Base-by-base conservation (phyloP, 1,284 basidiomycete species). In the Cerioporus squamosus region DNA sequence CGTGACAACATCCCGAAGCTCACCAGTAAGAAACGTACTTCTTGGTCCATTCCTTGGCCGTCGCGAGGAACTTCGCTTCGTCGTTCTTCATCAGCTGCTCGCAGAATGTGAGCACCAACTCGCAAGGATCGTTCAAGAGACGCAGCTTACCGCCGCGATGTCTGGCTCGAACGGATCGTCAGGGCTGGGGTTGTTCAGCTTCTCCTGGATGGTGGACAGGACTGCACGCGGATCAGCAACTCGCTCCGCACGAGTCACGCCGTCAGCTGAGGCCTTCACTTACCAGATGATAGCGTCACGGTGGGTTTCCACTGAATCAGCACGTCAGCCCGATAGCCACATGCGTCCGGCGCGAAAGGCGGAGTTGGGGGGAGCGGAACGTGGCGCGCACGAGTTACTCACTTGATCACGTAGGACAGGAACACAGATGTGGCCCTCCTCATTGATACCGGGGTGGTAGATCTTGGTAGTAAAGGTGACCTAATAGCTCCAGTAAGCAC, bases 401-500 rank as follows among this genome's bases (percentile, higher is more conserved):
- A 93, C 93, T 80, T 95, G 89, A 71, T 93, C 90, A 65, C 89
- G 84, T 52, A 94, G 80, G 47, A 94, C 80, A 38, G 91, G 89
- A 24, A 94, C 84, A 70, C 91, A 94, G 55, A 94, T 93, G 29
- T 82, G 79, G 40, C 94, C 94, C 70, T 97, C 93, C 59, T 94
- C 92, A 64, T 96, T 95, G 70, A 97, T 91, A 53, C 94, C 94
- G 15, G 94, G 94, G 75, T 97, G 94, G 70, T 96, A 96, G 58
- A 95, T 90, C 79, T 90, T 94, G 39, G 94, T 96, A 45, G 78
- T 85, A 76, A 95, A 95, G 43, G 84, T 86, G 59, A 95, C 89
- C 94, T 95, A 20, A 42, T 18, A 22, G 20, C 40, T n/a, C n/a
- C 5, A 42, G 40, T 42, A 6, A n/a, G 40, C n/a, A 18, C 40